phyloP scores from a whole-genome alignment of 2,329 filamentous ascomycete species.

The Aureobasidium leucospermi region DNA sequence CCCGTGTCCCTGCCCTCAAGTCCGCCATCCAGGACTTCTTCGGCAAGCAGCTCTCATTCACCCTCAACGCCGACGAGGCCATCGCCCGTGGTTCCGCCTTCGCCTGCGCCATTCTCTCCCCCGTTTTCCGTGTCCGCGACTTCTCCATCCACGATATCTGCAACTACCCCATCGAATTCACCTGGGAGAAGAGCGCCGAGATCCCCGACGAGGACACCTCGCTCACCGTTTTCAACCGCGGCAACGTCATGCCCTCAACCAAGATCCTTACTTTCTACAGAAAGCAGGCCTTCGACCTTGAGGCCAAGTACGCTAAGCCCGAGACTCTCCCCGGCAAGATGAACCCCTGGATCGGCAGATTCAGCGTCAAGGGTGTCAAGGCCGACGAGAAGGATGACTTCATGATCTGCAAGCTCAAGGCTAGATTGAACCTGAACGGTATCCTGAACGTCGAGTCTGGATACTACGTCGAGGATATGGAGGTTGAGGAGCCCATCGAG shows the following conservation, averaged over 20 bases:
- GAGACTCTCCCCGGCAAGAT: conserved; percentile 81
- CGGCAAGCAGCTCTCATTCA: conserved; percentile 86
- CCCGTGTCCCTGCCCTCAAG: conserved; percentile 90
- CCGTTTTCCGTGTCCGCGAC: conserved; percentile 96
- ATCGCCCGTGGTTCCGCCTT: conserved; percentile 93
- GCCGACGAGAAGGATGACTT: conserved; percentile 90
- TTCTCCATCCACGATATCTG: conserved; percentile 97
- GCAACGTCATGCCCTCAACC: conserved; percentile 93
- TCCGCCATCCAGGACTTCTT: conserved; percentile 85
- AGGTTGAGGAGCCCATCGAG: conserved; percentile 89
- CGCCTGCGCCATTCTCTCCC: conserved; percentile 93
- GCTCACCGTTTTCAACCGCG: conserved; percentile 94
- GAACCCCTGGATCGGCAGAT: conserved; percentile 92
- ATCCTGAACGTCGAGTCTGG: conserved; percentile 93
- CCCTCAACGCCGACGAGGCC: conserved; percentile 96
- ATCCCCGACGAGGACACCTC: conserved; percentile 98
- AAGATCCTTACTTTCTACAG: conserved; percentile 99
- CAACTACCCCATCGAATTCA: conserved; percentile 96
- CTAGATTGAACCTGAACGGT: conserved; percentile 91
- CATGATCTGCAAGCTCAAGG: conserved; percentile 99
- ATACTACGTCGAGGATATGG: conserved; percentile 96
- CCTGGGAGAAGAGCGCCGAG: conserved; percentile 96
- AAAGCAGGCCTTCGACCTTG: conserved; percentile 93
- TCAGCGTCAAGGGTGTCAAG: conserved; percentile 97
- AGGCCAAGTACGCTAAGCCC: conserved; percentile 86